Conservation (phyloP, 495 filamentous ascomycete genomes). For the Ascobolus immersus region DNA sequence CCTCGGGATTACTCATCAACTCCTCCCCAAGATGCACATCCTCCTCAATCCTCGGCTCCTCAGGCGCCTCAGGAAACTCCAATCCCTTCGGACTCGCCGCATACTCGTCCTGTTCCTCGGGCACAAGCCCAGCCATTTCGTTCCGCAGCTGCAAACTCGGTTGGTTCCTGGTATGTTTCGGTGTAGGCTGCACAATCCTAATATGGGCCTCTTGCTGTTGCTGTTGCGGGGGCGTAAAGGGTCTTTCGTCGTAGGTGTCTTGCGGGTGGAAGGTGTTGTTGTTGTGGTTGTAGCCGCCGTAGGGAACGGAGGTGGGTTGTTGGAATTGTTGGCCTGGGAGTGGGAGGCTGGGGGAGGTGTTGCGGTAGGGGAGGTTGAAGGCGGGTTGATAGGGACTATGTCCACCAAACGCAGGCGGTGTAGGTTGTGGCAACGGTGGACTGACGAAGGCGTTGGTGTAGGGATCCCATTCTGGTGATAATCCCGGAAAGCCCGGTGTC, state of each 20-base stretch:
- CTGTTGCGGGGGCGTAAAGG: too few species aligned
- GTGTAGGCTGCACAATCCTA: slow-evolving; percentile 40
- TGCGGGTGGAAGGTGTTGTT: too few species aligned
- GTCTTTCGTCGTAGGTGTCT: too few species aligned
- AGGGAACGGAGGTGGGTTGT: too few species aligned
- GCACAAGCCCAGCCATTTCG: slow-evolving; percentile 39
- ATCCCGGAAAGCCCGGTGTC: too few species aligned
- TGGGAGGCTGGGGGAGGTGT: too few species aligned
- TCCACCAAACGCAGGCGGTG: slow-evolving; percentile 9
- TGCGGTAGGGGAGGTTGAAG: too few species aligned
- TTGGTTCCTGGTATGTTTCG: slow-evolving; percentile 38
- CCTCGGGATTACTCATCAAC: slow-evolving; percentile 12
- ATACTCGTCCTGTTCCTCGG: slow-evolving; percentile 9
- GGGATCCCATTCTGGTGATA: slow-evolving; percentile 12
- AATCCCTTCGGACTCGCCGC: slow-evolving; percentile 8
- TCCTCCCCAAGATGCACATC: slow-evolving; percentile 24
- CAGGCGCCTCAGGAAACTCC: slow-evolving; percentile 13
- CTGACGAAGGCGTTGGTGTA: slow-evolving; percentile 8
- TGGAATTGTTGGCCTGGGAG: too few species aligned
- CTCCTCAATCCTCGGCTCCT: slow-evolving; percentile 15
- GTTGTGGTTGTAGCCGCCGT: too few species aligned
- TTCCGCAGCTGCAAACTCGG: slow-evolving; percentile 51
- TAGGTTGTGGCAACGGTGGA: slow-evolving; percentile 10
- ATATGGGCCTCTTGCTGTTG: too few species aligned
- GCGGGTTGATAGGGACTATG: too few species aligned